Evolutionary conservation across 2,329 filamentous ascomycete species (phyloP).

Genomic region (Fusarium sp.): DNA sequence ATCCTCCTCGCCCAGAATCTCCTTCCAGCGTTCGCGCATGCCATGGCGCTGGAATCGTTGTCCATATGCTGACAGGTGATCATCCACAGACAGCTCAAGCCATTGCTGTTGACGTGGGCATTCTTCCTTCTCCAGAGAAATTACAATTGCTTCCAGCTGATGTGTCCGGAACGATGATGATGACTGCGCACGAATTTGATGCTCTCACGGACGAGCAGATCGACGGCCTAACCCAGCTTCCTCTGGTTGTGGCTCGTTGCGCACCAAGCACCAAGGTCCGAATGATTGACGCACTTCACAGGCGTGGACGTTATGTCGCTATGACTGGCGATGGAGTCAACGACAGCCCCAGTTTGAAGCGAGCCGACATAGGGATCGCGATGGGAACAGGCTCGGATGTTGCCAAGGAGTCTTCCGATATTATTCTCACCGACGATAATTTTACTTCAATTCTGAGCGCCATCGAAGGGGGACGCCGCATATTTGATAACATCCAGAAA

Average conservation of each 20-base stretch:
- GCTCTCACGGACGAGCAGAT: conserved; percentile 57
- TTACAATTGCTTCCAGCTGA: too few relatives aligned
- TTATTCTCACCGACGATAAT: conserved; percentile 76
- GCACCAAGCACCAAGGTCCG: conserved; percentile 62
- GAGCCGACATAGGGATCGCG: conserved; percentile 75
- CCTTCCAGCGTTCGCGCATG: too few relatives aligned
- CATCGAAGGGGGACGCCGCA: conserved; percentile 72
- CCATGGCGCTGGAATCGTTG: too few relatives aligned
- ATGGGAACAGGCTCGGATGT: conserved; percentile 76
- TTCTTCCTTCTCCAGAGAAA: too few relatives aligned
- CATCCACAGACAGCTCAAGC: too few relatives aligned
- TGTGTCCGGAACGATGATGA: too few relatives aligned
- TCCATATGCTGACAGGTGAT: too few relatives aligned
- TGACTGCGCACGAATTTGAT: too few relatives aligned
- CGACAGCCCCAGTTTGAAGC: conserved; percentile 73
- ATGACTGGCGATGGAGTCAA: conserved; percentile 80
- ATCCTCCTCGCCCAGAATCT: too few relatives aligned
- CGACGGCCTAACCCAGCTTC: conserved; percentile 63
- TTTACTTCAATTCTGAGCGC: conserved; percentile 58
- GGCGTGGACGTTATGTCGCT: conserved; percentile 69
- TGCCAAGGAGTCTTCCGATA: conserved; percentile 70
- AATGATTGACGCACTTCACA: conserved; percentile 79
- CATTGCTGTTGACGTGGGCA: too few relatives aligned
- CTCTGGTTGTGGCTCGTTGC: too few relatives aligned
- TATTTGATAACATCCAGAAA: conserved; percentile 78